Evolutionary conservation across 139 green algal genomes (phyloP).

Genomic region (Micractinium conductrix): DNA sequence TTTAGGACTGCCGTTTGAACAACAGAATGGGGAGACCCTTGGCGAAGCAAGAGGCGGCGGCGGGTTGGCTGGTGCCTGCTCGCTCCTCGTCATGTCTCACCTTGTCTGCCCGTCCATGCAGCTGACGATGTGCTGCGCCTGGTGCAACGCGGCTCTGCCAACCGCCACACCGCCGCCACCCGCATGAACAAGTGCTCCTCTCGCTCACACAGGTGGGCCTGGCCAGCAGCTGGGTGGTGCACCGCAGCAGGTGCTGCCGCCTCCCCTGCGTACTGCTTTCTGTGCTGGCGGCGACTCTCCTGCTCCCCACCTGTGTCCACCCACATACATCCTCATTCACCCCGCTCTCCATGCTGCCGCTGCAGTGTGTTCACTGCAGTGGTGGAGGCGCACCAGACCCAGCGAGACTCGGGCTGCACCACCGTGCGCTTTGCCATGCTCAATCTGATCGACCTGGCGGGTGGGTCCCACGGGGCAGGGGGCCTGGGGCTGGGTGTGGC

Average conservation of each 20-base stretch:
- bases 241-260: background rate
- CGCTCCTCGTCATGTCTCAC: too few relatives aligned
- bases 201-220: constrained; percentile 73
- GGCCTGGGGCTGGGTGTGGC: too few relatives aligned
- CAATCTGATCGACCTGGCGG: constrained; percentile 97
- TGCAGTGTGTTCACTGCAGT: constrained; percentile 78
- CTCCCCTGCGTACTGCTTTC: too few relatives aligned
- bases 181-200: constrained; percentile 89
- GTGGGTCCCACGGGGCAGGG: constrained; percentile 33
- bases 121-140: constrained; percentile 75
- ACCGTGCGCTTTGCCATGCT: constrained; percentile 75
- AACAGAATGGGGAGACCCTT: too few relatives aligned
- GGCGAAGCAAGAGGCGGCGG: too few relatives aligned
- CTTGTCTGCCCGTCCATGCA: background rate
- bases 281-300: too few relatives aligned
- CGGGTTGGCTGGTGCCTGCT: too few relatives aligned
- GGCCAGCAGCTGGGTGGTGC: background rate
- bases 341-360: background rate
- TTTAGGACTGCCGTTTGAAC: too few relatives aligned
- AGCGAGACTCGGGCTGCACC: constrained; percentile 35
- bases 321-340: background rate
- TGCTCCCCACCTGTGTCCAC: too few relatives aligned
- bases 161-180: constrained; percentile 83
- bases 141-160: constrained; percentile 70
- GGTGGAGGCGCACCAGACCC: constrained; percentile 64